Percentiles rank a stretch among this genome's conserved stretches.
Evolutionary conservation across 2,329 filamentous ascomycete genomes (phyloP).

Genomic region (Hymenoscyphus repandus): DNA sequence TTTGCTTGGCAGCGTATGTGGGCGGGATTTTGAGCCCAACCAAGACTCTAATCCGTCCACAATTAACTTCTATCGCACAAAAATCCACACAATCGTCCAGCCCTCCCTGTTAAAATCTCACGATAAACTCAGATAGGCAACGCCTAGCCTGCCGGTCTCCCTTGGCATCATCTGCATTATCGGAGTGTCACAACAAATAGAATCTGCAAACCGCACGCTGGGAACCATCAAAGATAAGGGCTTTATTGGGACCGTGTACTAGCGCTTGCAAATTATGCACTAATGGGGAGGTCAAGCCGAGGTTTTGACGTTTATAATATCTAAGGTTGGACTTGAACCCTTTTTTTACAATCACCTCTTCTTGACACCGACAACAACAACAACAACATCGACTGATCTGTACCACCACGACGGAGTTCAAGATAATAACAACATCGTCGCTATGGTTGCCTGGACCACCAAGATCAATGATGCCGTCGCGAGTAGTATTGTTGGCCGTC

Average conservation of each 20-base stretch:
- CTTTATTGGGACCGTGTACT: not conserved
- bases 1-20: too few species aligned
- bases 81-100: too few species aligned
- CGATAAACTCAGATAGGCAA: too few species aligned
- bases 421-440: not conserved
- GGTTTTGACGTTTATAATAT: not conserved
- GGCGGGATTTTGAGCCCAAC: too few species aligned
- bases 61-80: too few species aligned
- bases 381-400: too few species aligned
- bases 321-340: too few species aligned
- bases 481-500: slow-evolving; percentile 56
- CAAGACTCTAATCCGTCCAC: too few species aligned
- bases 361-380: not conserved
- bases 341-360: not conserved
- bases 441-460: slow-evolving; percentile 5
- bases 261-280: too few species aligned
- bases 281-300: not conserved
- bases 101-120: too few species aligned
- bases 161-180: not conserved
- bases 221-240: not conserved
- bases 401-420: not conserved
- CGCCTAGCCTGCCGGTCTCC: too few species aligned
- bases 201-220: not conserved
- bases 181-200: not conserved
- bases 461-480: slow-evolving; percentile 42